Percentiles rank a stretch among this genome's conserved stretches.
These are phyloP conservation scores for Allantophomopsis cytisporea DNA, from an alignment of 2,329 filamentous ascomycete species.

Conservation along the genomic window DNA sequence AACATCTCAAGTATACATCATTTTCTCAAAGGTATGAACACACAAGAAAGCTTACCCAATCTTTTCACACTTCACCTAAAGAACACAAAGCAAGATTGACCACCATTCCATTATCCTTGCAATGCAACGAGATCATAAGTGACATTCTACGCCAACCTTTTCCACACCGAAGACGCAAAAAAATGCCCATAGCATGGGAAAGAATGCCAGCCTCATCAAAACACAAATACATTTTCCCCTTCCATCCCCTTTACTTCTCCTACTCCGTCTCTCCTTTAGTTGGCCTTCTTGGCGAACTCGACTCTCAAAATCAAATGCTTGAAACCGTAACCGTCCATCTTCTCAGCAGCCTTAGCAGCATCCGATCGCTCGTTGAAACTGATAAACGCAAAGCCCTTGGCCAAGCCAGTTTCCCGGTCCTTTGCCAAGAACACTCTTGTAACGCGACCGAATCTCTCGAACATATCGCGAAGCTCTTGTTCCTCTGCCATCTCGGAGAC, in stretches of 20 bases:
- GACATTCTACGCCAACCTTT: neutral
- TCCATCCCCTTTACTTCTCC: no score
- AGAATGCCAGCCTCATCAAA: no score
- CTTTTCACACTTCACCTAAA: neutral
- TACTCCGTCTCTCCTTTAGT: slow-evolving; percentile 5
- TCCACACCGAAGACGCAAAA: no score
- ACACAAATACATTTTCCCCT: no score
- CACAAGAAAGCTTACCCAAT: no score
- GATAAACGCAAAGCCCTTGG: slow-evolving; percentile 99
- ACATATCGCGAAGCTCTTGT: slow-evolving; percentile 89
- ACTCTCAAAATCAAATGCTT: slow-evolving; percentile 78
- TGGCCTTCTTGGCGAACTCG: slow-evolving; percentile 72
- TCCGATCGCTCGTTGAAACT: slow-evolving; percentile 85
- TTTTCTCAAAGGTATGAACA: no score
- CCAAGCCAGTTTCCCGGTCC: slow-evolving; percentile 88
- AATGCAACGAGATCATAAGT: neutral
- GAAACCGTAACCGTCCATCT: slow-evolving; percentile 94
- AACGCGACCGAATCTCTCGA: slow-evolving; percentile 92
- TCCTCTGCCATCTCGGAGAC: slow-evolving; percentile 97
- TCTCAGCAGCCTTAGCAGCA: slow-evolving; percentile 84
- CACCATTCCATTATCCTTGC: neutral
- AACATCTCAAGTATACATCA: no score
- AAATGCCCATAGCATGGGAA: no score
- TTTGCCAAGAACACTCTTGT: slow-evolving; percentile 96
- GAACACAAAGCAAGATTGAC: neutral